phyloP scores from a whole-genome alignment of 768 basidiomycete species.

The Symmetrospora coprosmae region DNA sequence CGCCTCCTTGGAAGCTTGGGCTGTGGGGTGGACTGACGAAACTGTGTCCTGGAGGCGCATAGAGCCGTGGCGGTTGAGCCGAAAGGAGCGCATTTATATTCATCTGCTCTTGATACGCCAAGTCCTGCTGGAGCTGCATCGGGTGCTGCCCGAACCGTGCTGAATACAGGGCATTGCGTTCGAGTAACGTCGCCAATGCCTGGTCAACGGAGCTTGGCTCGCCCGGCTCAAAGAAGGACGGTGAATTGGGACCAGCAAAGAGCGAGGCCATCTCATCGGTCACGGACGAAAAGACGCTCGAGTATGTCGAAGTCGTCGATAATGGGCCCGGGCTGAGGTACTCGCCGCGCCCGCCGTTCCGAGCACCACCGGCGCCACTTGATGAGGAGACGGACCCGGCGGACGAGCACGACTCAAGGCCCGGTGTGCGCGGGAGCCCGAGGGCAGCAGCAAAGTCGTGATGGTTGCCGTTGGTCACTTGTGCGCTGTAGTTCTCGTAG shows the following conservation, averaged over 20 bases:
- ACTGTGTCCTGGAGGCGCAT: background rate
- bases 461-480: background rate
- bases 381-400: no score
- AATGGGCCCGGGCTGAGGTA: background rate
- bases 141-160: background rate
- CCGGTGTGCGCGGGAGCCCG: background rate
- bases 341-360: background rate
- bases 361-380: no score
- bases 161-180: no score
- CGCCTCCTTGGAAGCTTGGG: background rate
- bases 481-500: background rate
- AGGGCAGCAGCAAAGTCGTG: background rate
- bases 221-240: background rate
- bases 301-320: background rate
- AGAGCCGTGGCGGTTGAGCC: background rate
- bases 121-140: background rate
- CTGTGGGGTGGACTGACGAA: background rate
- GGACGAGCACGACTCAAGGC: background rate
- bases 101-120: background rate
- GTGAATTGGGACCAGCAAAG: conserved; percentile 8
- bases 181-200: conserved; percentile 14
- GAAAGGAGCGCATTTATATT: background rate
- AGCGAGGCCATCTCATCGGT: background rate
- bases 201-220: conserved; percentile 3
- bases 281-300: conserved; percentile 13